A percentile compares a stretch with the other conserved stretches of the same genome.
phyloP scores from a whole-genome alignment of 768 basidiomycete species.

The Calocybe cyanea region DNA sequence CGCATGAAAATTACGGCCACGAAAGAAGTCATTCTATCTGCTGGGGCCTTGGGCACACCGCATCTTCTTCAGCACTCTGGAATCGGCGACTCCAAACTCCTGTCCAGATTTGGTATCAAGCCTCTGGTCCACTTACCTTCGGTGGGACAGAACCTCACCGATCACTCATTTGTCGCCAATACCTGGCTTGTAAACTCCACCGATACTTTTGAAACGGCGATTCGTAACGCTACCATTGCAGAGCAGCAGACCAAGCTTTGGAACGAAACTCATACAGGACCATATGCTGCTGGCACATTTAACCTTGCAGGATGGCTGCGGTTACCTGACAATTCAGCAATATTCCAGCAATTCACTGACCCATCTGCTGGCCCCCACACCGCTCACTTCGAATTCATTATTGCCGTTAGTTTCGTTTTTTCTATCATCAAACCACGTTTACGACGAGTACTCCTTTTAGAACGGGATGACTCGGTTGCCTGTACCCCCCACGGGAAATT shows the following conservation, averaged over 20 bases:
- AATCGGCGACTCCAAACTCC: constrained; percentile 21
- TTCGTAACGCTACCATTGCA: constrained; percentile 16
- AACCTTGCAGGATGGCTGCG: constrained; percentile 21
- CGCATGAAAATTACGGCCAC: constrained; percentile 19
- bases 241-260: constrained; percentile 16
- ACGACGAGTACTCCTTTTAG: background rate
- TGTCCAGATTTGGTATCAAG: constrained; percentile 16
- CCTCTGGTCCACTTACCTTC: constrained; percentile 24
- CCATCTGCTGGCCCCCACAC: constrained; percentile 24
- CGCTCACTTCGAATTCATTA: constrained; percentile 26
- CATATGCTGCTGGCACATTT: constrained; percentile 17
- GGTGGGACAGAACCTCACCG: constrained; percentile 28
- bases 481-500: constrained; percentile 23
- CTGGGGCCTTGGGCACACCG: constrained; percentile 27
- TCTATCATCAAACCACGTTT: background rate
- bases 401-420: constrained; percentile 20
- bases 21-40: constrained; percentile 31
- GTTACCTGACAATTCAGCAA: constrained; percentile 18
- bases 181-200: constrained; percentile 25
- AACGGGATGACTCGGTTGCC: constrained; percentile 21
- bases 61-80: constrained; percentile 26
- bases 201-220: constrained; percentile 21
- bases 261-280: constrained; percentile 18
- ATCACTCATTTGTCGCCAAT: constrained; percentile 26
- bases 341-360: constrained; percentile 20